Base-by-base conservation (phyloP, 495 filamentous ascomycete species). In the Penicillium manginii region DNA sequence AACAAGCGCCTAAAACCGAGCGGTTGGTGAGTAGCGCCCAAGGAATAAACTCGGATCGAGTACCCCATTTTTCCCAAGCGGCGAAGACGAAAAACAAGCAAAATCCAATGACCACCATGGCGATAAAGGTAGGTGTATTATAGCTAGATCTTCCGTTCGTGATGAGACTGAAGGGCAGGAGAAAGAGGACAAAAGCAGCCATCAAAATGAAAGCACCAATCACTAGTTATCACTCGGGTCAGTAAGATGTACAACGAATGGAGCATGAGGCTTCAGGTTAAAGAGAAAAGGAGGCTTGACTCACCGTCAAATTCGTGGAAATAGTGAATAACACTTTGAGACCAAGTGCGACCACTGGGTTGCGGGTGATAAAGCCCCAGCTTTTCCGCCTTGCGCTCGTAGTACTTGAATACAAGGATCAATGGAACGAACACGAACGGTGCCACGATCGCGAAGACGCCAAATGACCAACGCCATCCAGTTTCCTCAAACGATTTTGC, bases 391-490 rank as follows among this genome's bases (percentile, higher is more conserved):
- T 89, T 88, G 29, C 67, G 72, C 58, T 83, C 73, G 68, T 89
- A 87, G 60, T 69, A 66, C 62, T 78, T 81, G 60, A 88, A 86
- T 12, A 87, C 69, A 43, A 65, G 29, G n/a, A 63, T 66, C 8
- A 88, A 66, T 14, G 86, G 85, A n/a, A 74, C 43, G 57, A 81
- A 84, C 54, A 86, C 74, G 52, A 81, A 60, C 1, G 84, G 84
- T 23, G 78, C 76, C 60, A 87, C 73, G 59, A 90, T 87, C 48
- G 81, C 71, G 63, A 88, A 89, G 15, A 77, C 73, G 35, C 86
- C 86, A 60, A 83, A 86, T 18, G 75, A 83, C 88, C 87, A 90
- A 47, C 85, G 78, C 78, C 81, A 90, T 23, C 76, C 77, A 4
- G 80, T 70, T 5, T 78, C 78, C 57, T 83, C 79, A 49, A 83